Evolutionary conservation across 2,329 filamentous ascomycete genomes (phyloP), one percentile per base, ranked within the genome.

Genomic region (Fusarium siculi): DNA sequence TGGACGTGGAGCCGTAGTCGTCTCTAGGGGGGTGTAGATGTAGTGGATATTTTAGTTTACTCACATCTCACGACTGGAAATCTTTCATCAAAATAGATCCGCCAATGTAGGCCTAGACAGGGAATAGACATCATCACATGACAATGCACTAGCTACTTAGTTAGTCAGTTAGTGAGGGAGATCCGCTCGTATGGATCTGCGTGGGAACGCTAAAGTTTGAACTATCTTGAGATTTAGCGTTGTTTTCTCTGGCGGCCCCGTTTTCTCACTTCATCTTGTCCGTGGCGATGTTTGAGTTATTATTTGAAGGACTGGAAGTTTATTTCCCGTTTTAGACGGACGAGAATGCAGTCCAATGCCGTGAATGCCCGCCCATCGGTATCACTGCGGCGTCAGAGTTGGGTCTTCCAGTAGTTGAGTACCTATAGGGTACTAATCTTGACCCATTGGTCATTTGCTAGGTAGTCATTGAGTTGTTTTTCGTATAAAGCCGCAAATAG

Each of bases 1-100:
- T 76, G 74, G 74, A 73, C 74, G 43, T 75, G 74, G 72, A 76
- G 70, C 37, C 70, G 46, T 15, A 69, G 74, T 70, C 66, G 69
- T 42, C 57, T 75, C 5, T 74, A 69, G 23, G 15, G 32, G 28
- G 61, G 30, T 19, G 40, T 56, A 43, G 46, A 44, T 53, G 49
- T 42, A 57, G 46, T 44, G n/a, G 32, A 8, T 36, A 16, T 25
- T 16, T 50, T 50, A 50, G 40, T 36, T 47, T 36, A 39, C 65
- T 68, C 63, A 68, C 40, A 68, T 68, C 55, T 68, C 65, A 63
- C 37, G 47, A 9, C 7, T 37, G 19, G n/a, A 42, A 68, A 66
- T 44, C 63, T 63, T 46, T 37, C 6, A 23, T 23, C 44, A 30
- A n/a, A 28, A 42, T 40, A 54, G n/a, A 66, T 58, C 43, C 32